Evolutionary conservation across 495 filamentous ascomycete genomes (phyloP).

Genomic region (Cudoniella acicularis): DNA sequence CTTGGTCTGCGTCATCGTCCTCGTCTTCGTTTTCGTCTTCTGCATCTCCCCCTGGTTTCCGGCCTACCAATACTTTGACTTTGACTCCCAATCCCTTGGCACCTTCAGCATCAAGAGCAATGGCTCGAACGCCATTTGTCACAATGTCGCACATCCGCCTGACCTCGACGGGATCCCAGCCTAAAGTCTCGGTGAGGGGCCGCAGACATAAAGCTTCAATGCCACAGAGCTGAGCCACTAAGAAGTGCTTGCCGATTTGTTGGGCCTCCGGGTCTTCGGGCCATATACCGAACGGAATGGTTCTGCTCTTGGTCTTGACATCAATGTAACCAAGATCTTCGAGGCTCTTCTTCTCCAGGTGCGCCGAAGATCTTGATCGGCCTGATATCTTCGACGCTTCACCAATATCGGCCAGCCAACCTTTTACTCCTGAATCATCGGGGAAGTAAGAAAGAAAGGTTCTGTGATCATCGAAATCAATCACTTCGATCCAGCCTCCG

Average conservation of each 20-base stretch:
- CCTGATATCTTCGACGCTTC: slow-evolving; percentile 42
- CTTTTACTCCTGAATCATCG: slow-evolving; percentile 33
- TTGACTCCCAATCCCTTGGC: slow-evolving; percentile 40
- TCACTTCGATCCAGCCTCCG: slow-evolving; percentile 63
- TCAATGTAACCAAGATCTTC: slow-evolving; percentile 59
- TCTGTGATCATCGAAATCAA: slow-evolving; percentile 47
- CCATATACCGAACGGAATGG: slow-evolving; percentile 59
- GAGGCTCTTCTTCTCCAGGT: slow-evolving; percentile 51
- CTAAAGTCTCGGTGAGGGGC: slow-evolving; percentile 53
- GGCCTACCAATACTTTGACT: slow-evolving; percentile 51
- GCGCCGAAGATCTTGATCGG: slow-evolving; percentile 45
- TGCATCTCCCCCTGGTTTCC: slow-evolving; percentile 50
- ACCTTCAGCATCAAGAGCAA: slow-evolving; percentile 39
- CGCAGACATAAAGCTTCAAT: slow-evolving; percentile 61
- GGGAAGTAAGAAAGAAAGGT: slow-evolving; percentile 38
- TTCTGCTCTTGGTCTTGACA: slow-evolving; percentile 47
- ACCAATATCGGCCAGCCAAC: slow-evolving; percentile 30
- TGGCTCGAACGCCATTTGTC: slow-evolving; percentile 44
- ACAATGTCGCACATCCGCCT: slow-evolving; percentile 52
- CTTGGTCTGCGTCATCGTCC: no score
- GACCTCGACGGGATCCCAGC: slow-evolving; percentile 53
- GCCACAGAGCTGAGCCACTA: slow-evolving; percentile 60
- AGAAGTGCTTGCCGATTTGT: slow-evolving; percentile 59
- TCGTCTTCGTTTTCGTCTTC: no score
- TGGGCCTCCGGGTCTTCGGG: slow-evolving; percentile 49